Evolutionary conservation across 805 yeast genomes (phyloP).

Genomic region (Brettanomyces nanus): DNA sequence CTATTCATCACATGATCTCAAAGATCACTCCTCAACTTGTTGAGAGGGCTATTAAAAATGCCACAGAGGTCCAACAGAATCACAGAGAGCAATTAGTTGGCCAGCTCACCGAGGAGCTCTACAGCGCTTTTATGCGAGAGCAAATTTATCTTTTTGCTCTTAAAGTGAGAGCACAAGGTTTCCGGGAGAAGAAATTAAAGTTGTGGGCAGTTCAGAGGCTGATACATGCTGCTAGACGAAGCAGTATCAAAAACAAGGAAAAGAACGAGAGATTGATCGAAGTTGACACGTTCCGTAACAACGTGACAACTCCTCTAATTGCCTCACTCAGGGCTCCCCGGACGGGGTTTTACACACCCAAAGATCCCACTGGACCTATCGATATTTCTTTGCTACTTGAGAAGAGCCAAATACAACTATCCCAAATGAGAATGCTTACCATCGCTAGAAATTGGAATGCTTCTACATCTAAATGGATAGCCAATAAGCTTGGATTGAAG

Average conservation of each 20-base stretch:
- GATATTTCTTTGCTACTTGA: neutral
- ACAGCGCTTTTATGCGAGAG: slow-evolving; percentile 54
- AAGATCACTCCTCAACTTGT: slow-evolving; percentile 9
- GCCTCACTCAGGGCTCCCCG: neutral
- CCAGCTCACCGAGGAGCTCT: slow-evolving; percentile 28
- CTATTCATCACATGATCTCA: slow-evolving; percentile 20
- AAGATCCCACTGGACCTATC: slow-evolving; percentile 1
- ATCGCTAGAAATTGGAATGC: slow-evolving; percentile 25
- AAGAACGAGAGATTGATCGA: slow-evolving; percentile 35
- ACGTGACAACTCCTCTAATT: slow-evolving; percentile 14
- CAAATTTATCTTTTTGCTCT: slow-evolving; percentile 35
- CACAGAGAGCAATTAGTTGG: neutral
- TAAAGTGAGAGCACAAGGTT: slow-evolving; percentile 37
- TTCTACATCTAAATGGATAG: slow-evolving; percentile 20
- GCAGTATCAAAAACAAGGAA: slow-evolving; percentile 18
- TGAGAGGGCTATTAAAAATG: neutral
- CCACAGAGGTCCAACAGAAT: neutral
- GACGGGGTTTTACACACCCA: neutral
- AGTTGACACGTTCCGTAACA: slow-evolving; percentile 19
- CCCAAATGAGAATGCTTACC: slow-evolving; percentile 29
- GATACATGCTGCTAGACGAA: slow-evolving; percentile 17
- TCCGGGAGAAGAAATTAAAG: slow-evolving; percentile 28
- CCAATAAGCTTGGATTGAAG: slow-evolving; percentile 10
- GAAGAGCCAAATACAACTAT: neutral
- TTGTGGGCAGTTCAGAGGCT: slow-evolving; percentile 26